Evolutionary conservation across 352 stramenopile genomes (phyloP).

Genomic region (Phytophthora niederhauseri): DNA sequence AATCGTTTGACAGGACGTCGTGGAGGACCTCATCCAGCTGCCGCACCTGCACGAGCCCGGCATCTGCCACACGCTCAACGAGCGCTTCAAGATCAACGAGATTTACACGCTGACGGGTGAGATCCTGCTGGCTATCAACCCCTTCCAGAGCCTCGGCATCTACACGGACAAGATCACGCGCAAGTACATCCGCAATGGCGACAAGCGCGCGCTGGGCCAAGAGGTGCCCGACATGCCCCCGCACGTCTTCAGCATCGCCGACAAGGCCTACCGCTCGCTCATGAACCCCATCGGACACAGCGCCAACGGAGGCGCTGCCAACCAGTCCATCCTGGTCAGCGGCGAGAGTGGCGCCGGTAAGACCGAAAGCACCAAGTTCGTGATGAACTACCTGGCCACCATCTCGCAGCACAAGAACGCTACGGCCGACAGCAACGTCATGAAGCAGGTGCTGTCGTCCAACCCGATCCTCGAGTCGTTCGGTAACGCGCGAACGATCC

Average conservation of each 20-base stretch:
- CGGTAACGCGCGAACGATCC: constrained; percentile 97
- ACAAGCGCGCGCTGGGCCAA: constrained; percentile 69
- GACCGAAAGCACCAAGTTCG: constrained; percentile 97
- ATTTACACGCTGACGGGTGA: constrained; percentile 94
- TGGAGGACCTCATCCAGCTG: constrained; percentile 94
- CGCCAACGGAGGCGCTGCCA: constrained; percentile 39
- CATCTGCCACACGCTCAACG: constrained; percentile 93
- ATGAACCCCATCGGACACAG: constrained; percentile 55
- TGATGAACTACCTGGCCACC: constrained; percentile 95
- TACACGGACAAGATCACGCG: constrained; percentile 89
- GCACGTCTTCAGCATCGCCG: constrained; percentile 92
- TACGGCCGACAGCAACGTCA: constrained; percentile 73
- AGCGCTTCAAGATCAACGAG: constrained; percentile 93
- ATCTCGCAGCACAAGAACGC: constrained; percentile 72
- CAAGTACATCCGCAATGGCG: constrained; percentile 87
- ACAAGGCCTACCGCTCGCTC: constrained; percentile 89
- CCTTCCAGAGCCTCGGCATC: constrained; percentile 88
- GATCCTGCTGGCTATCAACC: constrained; percentile 89
- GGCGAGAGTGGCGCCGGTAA: constrained; percentile 96
- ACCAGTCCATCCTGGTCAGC: constrained; percentile 94
- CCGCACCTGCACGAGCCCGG: constrained; percentile 94
- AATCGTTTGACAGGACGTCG: constrained; percentile 54
- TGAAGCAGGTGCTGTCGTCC: constrained; percentile 95
- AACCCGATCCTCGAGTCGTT: constrained; percentile 99
- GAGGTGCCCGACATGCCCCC: constrained; percentile 84